Evolutionary conservation across 1,284 basidiomycete genomes (phyloP).

Genomic region (Calocybe gambosa): DNA sequence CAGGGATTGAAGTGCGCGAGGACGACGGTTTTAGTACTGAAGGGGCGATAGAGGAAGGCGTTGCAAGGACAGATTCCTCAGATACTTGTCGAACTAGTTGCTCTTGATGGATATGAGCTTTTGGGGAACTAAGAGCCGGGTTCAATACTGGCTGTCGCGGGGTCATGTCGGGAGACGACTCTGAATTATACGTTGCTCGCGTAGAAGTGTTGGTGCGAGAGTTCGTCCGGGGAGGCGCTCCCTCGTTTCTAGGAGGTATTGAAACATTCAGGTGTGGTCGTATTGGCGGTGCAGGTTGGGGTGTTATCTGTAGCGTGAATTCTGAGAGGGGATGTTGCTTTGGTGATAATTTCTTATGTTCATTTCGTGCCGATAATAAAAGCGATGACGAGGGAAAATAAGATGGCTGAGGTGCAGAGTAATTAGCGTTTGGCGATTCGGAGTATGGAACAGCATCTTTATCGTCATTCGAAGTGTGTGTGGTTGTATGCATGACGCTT

Average conservation of each 20-base stretch:
- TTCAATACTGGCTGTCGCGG: slow-evolving; percentile 3
- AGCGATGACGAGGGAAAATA: background rate
- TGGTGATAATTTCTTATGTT: slow-evolving; percentile 1
- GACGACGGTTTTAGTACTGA: slow-evolving; percentile 33
- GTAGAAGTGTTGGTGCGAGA: background rate
- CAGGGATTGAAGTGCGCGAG: slow-evolving; percentile 32
- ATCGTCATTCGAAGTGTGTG: background rate
- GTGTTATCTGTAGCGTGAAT: background rate
- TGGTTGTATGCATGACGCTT: background rate
- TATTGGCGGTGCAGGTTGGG: slow-evolving; percentile 7
- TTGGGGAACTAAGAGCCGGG: background rate
- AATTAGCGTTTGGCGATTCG: background rate
- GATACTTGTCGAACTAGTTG: slow-evolving; percentile 21
- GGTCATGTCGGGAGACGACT: slow-evolving; percentile 1
- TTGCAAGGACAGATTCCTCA: slow-evolving; percentile 43
- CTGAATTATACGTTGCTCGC: background rate
- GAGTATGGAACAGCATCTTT: background rate
- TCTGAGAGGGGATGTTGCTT: slow-evolving; percentile 2
- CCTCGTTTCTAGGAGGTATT: slow-evolving; percentile 11
- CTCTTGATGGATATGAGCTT: background rate
- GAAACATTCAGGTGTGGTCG: slow-evolving; percentile 15
- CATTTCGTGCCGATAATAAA: slow-evolving; percentile 1
- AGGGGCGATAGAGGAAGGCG: slow-evolving; percentile 48
- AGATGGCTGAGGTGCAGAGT: background rate
- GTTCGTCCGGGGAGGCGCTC: slow-evolving; percentile 1